These are phyloP conservation scores for Wallacemonas sp. DNA, from an alignment of 208 protist species.

Conservation along the genomic window DNA sequence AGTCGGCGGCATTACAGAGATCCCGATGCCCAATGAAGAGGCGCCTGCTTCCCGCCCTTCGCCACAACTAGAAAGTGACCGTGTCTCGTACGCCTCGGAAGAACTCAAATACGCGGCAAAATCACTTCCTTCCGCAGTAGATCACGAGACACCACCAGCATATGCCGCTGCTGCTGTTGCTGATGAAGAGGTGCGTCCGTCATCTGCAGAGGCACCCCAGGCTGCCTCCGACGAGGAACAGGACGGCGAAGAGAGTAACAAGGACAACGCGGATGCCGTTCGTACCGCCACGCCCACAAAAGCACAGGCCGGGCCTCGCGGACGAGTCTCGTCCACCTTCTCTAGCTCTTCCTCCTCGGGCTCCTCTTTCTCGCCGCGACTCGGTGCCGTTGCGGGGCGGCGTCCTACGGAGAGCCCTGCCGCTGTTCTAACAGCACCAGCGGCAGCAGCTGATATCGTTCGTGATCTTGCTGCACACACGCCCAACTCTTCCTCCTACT, in stretches of 20 bases:
- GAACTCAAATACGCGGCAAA: background rate
- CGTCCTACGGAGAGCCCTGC: background rate
- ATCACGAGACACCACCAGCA: too few species aligned
- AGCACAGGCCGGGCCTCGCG: background rate
- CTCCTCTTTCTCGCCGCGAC: background rate
- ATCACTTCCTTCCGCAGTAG: too few species aligned
- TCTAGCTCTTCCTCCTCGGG: background rate
- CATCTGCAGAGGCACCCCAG: too few species aligned
- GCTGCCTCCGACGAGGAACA: too few species aligned
- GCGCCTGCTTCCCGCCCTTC: background rate
- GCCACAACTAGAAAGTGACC: background rate
- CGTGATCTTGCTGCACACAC: background rate
- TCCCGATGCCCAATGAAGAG: background rate
- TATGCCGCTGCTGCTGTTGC: too few species aligned
- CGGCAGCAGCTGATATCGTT: background rate
- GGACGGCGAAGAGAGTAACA: too few species aligned
- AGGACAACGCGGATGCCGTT: too few species aligned
- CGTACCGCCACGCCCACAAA: too few species aligned
- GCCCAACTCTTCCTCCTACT: too few species aligned
- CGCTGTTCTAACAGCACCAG: background rate
- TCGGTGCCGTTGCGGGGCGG: background rate
- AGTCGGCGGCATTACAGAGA: background rate
- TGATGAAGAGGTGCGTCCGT: too few species aligned
- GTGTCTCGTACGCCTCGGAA: constrained; percentile 8
- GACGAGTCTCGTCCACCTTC: background rate